Percentiles rank a stretch among this genome's conserved stretches.
phyloP scores from a whole-genome alignment of 2,329 filamentous ascomycete genomes.

The Delphinella strobiligena region DNA sequence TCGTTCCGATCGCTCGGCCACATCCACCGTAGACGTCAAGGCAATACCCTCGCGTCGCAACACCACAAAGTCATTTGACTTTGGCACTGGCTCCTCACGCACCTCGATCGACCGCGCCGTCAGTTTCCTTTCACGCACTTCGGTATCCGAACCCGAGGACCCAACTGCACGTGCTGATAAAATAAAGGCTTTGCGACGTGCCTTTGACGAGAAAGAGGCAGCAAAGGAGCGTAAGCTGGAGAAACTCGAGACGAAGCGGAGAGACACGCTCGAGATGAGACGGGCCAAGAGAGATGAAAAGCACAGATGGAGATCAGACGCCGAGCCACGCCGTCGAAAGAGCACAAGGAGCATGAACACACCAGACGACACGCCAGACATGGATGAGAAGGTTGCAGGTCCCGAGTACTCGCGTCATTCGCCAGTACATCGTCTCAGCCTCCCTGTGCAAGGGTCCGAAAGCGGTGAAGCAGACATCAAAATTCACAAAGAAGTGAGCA shows the following conservation, averaged over 20 bases:
- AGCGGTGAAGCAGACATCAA: conserved; percentile 20
- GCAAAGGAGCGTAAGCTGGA: conserved; percentile 44
- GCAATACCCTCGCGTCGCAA: conserved; percentile 34
- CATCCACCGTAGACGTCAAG: conserved; percentile 2
- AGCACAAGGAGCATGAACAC: conserved; percentile 11
- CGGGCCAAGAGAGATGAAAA: conserved; percentile 31
- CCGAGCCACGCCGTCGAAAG: conserved; percentile 21
- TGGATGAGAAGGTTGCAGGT: conserved; percentile 17
- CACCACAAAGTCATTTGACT: conserved; percentile 37
- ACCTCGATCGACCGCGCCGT: conserved; percentile 46
- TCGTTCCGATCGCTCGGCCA: conserved; percentile 20
- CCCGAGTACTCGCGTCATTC: conserved; percentile 26
- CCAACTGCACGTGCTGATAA: conserved; percentile 42
- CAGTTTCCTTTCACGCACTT: conserved; percentile 34
- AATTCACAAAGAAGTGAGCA: conserved; percentile 18
- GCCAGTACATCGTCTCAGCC: conserved; percentile 21
- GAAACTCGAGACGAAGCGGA: conserved; percentile 37
- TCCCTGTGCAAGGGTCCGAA: conserved; percentile 17
- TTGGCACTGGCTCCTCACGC: conserved; percentile 39
- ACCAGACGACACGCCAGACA: conserved; percentile 1
- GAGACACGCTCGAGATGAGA: conserved; percentile 31
- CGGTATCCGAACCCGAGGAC: conserved; percentile 23
- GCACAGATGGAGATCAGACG: conserved; percentile 29
- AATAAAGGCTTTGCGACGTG: conserved; percentile 43
- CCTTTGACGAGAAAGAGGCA: conserved; percentile 48